Percentiles rank a stretch among this genome's conserved stretches.
Conservation (phyloP, 2,329 filamentous ascomycete genomes). For the Pseudogymnoascus sp. region DNA sequence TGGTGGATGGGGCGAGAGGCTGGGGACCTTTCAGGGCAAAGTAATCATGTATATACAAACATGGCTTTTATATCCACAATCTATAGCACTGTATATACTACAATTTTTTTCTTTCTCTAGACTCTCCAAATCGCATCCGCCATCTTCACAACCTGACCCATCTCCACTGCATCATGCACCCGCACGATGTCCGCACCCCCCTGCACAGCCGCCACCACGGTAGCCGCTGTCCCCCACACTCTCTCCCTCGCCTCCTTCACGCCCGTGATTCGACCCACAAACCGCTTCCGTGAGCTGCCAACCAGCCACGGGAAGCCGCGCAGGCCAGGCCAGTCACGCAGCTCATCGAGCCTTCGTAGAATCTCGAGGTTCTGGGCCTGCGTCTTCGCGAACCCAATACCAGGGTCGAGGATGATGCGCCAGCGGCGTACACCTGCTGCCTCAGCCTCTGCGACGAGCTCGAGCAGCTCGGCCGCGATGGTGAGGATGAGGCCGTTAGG, state of each 20-base stretch:
- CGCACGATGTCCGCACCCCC: constrained; percentile 87
- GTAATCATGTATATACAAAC: constrained; percentile 4
- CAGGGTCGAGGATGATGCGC: constrained; percentile 92
- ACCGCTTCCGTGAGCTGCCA: constrained; percentile 81
- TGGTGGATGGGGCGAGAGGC: not conserved
- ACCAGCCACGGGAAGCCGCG: constrained; percentile 78
- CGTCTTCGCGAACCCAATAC: constrained; percentile 88
- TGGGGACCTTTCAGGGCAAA: not conserved
- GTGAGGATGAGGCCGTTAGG: constrained; percentile 48
- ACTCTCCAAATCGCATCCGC: constrained; percentile 82
- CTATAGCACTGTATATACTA: constrained; percentile 1
- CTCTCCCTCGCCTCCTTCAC: constrained; percentile 64
- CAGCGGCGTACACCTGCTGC: constrained; percentile 78
- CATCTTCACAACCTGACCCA: constrained; percentile 78
- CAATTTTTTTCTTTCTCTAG: not conserved
- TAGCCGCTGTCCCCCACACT: constrained; percentile 79
- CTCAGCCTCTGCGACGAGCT: constrained; percentile 66
- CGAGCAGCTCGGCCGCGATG: constrained; percentile 50
- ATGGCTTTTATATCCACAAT: constrained; percentile 6
- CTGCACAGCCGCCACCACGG: constrained; percentile 76
- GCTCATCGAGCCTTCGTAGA: constrained; percentile 57
- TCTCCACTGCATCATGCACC: constrained; percentile 85
- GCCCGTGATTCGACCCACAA: constrained; percentile 77
- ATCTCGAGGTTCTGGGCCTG: constrained; percentile 75
- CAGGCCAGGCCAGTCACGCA: constrained; percentile 59